Conservation (phyloP, 768 basidiomycete genomes). For the Leucocoprinus leucothites region DNA sequence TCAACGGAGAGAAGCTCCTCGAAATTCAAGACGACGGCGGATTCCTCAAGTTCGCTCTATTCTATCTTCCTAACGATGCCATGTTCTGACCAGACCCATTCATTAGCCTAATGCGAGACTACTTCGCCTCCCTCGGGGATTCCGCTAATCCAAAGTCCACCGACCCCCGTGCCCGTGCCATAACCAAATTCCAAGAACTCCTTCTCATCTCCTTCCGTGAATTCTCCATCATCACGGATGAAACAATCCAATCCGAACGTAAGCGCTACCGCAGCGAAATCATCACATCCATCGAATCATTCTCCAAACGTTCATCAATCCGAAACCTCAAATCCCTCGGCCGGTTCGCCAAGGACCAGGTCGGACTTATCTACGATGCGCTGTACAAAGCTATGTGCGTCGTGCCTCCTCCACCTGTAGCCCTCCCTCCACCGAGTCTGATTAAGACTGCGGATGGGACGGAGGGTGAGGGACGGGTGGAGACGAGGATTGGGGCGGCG, state of each 20-base stretch:
- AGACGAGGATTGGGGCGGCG: slow-evolving; percentile 81
- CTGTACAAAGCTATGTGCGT: slow-evolving; percentile 82
- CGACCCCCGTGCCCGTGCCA: slow-evolving; percentile 88
- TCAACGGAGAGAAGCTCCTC: slow-evolving; percentile 90
- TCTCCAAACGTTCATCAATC: slow-evolving; percentile 88
- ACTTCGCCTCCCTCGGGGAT: slow-evolving; percentile 90
- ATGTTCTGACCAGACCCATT: background rate
- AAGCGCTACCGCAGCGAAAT: slow-evolving; percentile 85
- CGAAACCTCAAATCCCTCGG: slow-evolving; percentile 81
- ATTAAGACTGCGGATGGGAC: slow-evolving; percentile 54
- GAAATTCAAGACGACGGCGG: slow-evolving; percentile 96
- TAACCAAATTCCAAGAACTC: slow-evolving; percentile 96
- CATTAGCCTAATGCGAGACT: slow-evolving; percentile 85
- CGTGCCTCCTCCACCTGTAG: slow-evolving; percentile 61
- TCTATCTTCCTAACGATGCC: background rate
- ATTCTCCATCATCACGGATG: slow-evolving; percentile 94
- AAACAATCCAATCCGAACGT: slow-evolving; percentile 86
- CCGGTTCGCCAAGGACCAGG: slow-evolving; percentile 84
- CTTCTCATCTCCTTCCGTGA: slow-evolving; percentile 97
- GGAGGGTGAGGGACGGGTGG: slow-evolving; percentile 64
- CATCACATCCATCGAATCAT: slow-evolving; percentile 88
- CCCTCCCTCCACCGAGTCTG: slow-evolving; percentile 46
- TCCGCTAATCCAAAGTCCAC: slow-evolving; percentile 89
- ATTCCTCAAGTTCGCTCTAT: slow-evolving; percentile 76
- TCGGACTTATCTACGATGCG: slow-evolving; percentile 88